Conservation (phyloP, 257 asterid genomes). For the Petrea volubilis region DNA sequence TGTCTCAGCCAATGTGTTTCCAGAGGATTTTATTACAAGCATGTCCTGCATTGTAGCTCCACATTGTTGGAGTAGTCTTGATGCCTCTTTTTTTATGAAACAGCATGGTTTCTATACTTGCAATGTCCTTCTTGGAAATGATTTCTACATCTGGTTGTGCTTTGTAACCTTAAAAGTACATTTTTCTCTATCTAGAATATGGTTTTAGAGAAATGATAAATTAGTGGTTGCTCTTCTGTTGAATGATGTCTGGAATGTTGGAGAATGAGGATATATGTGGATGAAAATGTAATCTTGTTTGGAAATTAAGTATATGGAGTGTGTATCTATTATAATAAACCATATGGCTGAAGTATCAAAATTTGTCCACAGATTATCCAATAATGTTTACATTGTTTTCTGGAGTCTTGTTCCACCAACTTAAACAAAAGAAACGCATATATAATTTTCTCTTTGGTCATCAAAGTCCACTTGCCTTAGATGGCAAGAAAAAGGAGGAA, state of each 20-base stretch:
- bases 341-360: background rate
- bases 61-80: background rate
- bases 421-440: background rate
- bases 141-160: background rate
- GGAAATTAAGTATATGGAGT: background rate
- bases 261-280: background rate
- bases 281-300: background rate
- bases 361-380: background rate
- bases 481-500: background rate
- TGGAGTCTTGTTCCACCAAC: background rate
- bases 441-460: background rate
- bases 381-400: background rate
- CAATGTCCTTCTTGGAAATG: background rate
- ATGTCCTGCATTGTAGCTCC: background rate
- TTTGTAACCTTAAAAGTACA: background rate
- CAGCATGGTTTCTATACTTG: background rate
- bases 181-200: background rate
- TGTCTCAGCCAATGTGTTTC: conserved; percentile 7
- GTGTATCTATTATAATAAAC: background rate
- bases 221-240: background rate
- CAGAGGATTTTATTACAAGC: background rate
- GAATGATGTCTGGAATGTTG: background rate
- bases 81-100: conserved; percentile 15
- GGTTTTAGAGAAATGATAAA: background rate
- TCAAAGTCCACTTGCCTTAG: background rate